Base-by-base conservation (phyloP, 371 early-diverging fungal genomes). In the Mucor sp. region DNA sequence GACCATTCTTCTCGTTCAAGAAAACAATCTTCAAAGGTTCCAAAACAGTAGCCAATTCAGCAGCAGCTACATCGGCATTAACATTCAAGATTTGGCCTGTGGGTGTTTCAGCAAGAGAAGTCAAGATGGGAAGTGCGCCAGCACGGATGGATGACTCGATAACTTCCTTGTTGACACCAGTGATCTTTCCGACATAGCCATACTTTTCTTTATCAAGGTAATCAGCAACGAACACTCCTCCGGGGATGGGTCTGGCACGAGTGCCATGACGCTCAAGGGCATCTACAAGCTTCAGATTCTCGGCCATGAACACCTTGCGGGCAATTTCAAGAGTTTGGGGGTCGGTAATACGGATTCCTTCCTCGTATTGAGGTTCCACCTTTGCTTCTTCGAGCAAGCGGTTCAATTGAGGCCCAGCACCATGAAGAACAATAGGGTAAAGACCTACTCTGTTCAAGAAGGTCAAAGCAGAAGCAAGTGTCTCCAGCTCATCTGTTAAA, bases 1-100 rank as follows among this genome's bases (percentile, higher is more conserved):
- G 78, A 4, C 97, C 97, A 56, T 96, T 95, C 88, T 96, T 96
- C 75, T 97, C 97, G 78, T 95, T 98, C 75, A 98, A 73, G 67
- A 94, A 97, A 1, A 98, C 93, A 58, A 97, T 95, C 85, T 97
- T 98, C 41, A 98, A 85, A 11, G 97, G 99, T 85, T 98, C 95
- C 32, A 98, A 76, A 1, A 94, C 99, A 32, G 93, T 90, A 19
- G 97, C 97, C 58, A 98, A 84, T 78, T 97, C 98, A 56, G 95
- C 95, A 19, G 97, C 97, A 19, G 97, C 99, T 14, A 96, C 93
- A 80, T 98, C 99, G 33, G 99, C 99, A 78, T 98, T 98, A 60
- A 97, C 97, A 58, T 98, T 98, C 73, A 98, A 82, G 66, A 97
- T 95, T 82, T 98, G 99, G 59, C 99, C 97, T 37, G 89, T 87